Conservation (phyloP, 257 asterid species). For the Knoxia roxburghii region DNA sequence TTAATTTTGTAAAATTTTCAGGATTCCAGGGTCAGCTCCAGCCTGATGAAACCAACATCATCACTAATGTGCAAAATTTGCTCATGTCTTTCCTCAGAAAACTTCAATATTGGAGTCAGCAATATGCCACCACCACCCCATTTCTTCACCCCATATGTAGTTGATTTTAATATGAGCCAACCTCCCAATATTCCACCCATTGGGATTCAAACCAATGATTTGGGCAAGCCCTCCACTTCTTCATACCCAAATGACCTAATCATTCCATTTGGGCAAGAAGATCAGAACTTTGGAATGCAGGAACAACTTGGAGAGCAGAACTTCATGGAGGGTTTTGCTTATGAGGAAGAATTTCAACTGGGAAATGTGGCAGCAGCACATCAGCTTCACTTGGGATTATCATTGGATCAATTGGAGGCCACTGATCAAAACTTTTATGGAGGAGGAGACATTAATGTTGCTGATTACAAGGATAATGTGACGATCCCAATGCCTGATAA, state of each 20-base stretch:
- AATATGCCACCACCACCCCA: background rate
- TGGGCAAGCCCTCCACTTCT: background rate
- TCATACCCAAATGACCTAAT: background rate
- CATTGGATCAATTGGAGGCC: conserved; percentile 7
- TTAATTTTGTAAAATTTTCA: background rate
- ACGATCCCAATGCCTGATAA: conserved; percentile 9
- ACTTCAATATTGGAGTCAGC: background rate
- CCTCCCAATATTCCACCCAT: conserved; percentile 1
- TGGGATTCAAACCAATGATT: background rate
- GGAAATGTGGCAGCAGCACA: background rate
- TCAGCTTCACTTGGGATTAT: background rate
- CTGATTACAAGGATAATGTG: background rate
- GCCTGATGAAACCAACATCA: conserved; percentile 2
- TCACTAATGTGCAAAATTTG: background rate
- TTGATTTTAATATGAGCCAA: background rate
- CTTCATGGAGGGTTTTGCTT: conserved; percentile 9
- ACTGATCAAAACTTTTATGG: background rate
- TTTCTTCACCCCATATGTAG: background rate
- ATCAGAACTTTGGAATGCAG: conserved; percentile 1
- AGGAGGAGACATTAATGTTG: background rate
- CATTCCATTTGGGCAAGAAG: conserved; percentile 10
- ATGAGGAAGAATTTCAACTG: conserved; percentile 12
- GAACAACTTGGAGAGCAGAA: conserved; percentile 6
- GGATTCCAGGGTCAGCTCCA: conserved; percentile 4
- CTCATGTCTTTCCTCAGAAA: conserved; percentile 13